Percentiles rank a stretch among this genome's conserved stretches.
phyloP scores from a whole-genome alignment of 148 eudicot genomes.

The Talinum fruticosum region DNA sequence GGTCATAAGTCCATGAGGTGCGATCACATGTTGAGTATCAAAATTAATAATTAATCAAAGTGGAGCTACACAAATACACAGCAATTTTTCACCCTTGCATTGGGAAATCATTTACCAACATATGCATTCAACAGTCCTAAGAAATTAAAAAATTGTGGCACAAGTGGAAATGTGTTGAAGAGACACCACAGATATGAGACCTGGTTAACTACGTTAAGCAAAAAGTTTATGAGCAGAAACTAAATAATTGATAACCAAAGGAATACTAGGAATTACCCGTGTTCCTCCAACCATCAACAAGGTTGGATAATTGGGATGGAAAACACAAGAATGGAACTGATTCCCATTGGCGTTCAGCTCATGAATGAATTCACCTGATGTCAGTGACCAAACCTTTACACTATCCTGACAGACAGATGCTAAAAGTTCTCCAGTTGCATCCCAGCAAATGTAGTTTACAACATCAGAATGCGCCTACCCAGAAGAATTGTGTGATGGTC shows the following conservation, averaged over 20 bases:
- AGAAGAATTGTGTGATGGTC: background rate
- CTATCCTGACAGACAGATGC: slow-evolving; percentile 81
- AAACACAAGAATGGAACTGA: slow-evolving; percentile 92
- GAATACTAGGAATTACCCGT: slow-evolving; percentile 48
- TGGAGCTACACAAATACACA: background rate
- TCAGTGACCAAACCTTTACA: slow-evolving; percentile 85
- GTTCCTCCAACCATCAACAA: slow-evolving; percentile 93
- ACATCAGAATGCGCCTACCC: slow-evolving; percentile 65
- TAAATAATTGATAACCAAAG: background rate
- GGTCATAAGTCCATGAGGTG: too few species aligned
- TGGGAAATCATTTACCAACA: too few species aligned
- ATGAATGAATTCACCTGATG: slow-evolving; percentile 74
- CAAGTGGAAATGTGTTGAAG: too few species aligned
- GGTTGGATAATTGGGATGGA: slow-evolving; percentile 60
- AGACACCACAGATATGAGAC: background rate
- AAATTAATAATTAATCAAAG: background rate
- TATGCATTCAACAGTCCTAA: too few species aligned
- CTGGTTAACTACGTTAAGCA: background rate
- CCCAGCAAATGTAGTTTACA: slow-evolving; percentile 88
- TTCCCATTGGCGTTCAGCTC: slow-evolving; percentile 72
- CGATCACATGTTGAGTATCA: background rate
- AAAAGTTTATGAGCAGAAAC: background rate
- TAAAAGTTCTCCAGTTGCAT: slow-evolving; percentile 67
- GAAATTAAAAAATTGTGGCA: too few species aligned
- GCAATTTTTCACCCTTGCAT: too few species aligned